phyloP scores from a whole-genome alignment of 805 yeast genomes.

The Citeromyces matritensis region DNA sequence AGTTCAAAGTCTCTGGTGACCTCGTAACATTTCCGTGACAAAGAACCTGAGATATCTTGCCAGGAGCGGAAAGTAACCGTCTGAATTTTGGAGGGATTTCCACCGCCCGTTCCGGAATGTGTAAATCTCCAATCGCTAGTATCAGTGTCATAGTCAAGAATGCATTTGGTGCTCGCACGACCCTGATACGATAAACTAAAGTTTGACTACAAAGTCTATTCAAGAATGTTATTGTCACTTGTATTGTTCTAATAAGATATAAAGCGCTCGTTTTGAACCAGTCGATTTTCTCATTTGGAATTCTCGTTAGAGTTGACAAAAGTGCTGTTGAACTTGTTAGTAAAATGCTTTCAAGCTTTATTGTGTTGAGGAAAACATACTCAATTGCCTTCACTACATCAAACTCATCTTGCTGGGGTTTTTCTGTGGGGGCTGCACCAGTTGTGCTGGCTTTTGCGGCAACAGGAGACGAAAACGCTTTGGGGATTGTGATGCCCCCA shows the following conservation, averaged over 20 bases:
- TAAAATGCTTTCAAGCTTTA: no score
- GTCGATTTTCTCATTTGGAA: no score
- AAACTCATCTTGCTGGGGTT: constrained; percentile 1
- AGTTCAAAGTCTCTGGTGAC: constrained; percentile 45
- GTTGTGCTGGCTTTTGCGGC: constrained; percentile 1
- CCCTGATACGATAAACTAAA: no score
- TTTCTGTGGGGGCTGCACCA: constrained; percentile 1
- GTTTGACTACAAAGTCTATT: no score
- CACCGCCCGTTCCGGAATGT: constrained; percentile 75
- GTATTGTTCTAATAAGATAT: no score
- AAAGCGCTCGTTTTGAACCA: no score
- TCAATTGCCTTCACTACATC: constrained; percentile 1
- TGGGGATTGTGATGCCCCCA: constrained; percentile 39
- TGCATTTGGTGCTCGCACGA: no score
- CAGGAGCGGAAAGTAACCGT: constrained; percentile 60
- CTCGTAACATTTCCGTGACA: constrained; percentile 76
- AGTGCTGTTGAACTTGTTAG: no score
- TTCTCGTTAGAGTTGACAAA: no score
- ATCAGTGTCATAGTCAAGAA: no score
- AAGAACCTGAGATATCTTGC: constrained; percentile 72
- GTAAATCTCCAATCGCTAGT: constrained; percentile 79
- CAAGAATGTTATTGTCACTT: no score
- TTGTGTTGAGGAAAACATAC: neutral
- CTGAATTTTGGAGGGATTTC: constrained; percentile 50
- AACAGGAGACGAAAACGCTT: constrained; percentile 1